phyloP scores from a whole-genome alignment of 495 filamentous ascomycete genomes.

The Usnea hakonensis region DNA sequence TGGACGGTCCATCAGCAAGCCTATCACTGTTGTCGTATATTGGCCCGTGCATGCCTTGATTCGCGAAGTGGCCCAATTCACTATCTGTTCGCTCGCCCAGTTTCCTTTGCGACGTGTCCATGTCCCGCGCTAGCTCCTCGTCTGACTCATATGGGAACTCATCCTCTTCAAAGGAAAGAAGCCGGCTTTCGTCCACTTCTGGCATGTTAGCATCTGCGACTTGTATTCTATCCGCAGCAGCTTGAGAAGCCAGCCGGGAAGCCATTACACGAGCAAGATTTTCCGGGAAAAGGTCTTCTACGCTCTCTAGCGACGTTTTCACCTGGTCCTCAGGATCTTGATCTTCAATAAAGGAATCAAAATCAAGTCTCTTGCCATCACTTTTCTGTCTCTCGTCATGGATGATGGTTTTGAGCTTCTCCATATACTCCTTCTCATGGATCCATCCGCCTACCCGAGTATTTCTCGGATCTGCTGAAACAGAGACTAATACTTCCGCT shows the following conservation, averaged over 20 bases:
- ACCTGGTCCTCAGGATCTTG: conserved; percentile 48
- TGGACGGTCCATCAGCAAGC: conserved; percentile 11
- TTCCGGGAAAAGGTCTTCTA: conserved; percentile 76
- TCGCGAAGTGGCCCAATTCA: conserved; percentile 14
- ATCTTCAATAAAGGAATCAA: conserved; percentile 55
- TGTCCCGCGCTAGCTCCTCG: conserved; percentile 35
- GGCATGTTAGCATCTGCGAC: conserved; percentile 25
- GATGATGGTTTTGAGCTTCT: conserved; percentile 52
- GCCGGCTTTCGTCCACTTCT: conserved; percentile 42
- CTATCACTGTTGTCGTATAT: conserved; percentile 20
- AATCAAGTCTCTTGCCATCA: conserved; percentile 41
- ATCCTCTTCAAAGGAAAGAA: conserved; percentile 41
- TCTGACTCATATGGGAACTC: conserved; percentile 46
- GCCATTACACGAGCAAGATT: conserved; percentile 36
- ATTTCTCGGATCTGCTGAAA: conserved; percentile 73
- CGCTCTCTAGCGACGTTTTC: conserved; percentile 71
- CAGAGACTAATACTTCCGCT: conserved; percentile 69
- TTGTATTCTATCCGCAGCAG: conserved; percentile 5
- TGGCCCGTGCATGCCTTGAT: conserved; percentile 19
- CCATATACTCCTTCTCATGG: conserved; percentile 76
- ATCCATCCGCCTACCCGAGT: conserved; percentile 70
- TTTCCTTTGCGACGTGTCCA: conserved; percentile 23
- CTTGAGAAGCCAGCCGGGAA: conserved; percentile 12
- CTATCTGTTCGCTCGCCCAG: conserved; percentile 21
- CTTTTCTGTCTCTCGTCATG: conserved; percentile 51